Conservation (phyloP, 1,284 basidiomycete genomes). For the Vanrija humicola region DNA sequence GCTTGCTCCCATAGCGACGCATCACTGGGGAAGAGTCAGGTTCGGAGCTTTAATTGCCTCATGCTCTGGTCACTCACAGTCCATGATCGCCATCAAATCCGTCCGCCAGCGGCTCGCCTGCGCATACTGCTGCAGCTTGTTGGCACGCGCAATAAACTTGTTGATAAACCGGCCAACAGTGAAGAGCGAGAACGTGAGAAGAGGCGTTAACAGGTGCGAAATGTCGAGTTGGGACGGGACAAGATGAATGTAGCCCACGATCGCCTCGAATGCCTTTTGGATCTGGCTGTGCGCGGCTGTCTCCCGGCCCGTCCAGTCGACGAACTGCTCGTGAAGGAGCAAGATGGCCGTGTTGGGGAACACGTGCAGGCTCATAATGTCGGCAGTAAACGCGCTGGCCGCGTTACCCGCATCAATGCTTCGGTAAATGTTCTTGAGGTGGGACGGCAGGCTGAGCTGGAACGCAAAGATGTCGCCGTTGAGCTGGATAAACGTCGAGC, state of each 20-base stretch:
- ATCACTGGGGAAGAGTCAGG: conserved; percentile 1
- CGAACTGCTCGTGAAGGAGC: conserved; percentile 37
- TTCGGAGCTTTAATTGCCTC: too few relatives aligned
- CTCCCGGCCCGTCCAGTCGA: conserved; percentile 21
- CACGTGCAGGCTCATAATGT: conserved; percentile 35
- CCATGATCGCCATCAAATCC: conserved; percentile 26
- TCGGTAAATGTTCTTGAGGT: conserved; percentile 31
- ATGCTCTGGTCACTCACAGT: conserved; percentile 10
- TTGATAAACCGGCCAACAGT: conserved; percentile 30
- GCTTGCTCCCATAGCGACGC: conserved; percentile 12
- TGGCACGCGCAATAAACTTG: conserved; percentile 27
- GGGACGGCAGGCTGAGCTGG: conserved; percentile 25
- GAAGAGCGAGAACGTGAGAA: conserved; percentile 34
- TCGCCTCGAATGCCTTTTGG: conserved; percentile 30
- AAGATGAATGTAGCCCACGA: conserved; percentile 35
- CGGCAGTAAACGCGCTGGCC: conserved; percentile 21
- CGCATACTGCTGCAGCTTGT: conserved; percentile 18
- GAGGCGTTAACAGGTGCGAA: conserved; percentile 27
- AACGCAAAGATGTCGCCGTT: conserved; percentile 31
- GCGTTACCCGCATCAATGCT: conserved; percentile 16
- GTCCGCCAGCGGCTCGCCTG: conserved; percentile 28
- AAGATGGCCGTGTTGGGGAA: conserved; percentile 33
- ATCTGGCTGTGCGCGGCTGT: conserved; percentile 12
- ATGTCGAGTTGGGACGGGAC: conserved; percentile 42
- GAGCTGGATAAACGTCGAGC: conserved; percentile 21